Evolutionary conservation across 1,284 basidiomycete genomes (phyloP).

Genomic region (Xanthoconium separans): DNA sequence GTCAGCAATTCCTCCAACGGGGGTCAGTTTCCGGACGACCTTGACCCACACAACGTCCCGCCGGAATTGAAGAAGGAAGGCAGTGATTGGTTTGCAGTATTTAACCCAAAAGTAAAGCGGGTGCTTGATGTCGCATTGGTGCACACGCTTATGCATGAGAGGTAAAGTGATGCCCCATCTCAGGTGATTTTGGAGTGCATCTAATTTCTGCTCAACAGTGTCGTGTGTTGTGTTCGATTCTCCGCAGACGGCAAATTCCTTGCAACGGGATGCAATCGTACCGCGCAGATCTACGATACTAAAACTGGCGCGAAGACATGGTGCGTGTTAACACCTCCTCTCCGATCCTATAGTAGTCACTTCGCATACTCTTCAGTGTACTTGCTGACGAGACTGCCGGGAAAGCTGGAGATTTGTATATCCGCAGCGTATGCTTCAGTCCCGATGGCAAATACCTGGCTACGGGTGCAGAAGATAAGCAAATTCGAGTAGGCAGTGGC

Average conservation of each 20-base stretch:
- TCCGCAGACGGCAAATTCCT: conserved; percentile 78
- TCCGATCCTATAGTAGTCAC: conserved; percentile 10
- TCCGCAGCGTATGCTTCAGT: conserved; percentile 82
- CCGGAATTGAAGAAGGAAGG: conserved; percentile 76
- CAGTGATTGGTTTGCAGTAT: conserved; percentile 93
- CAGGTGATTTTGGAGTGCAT: neutral
- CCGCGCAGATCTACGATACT: conserved; percentile 75
- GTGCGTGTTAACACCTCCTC: conserved; percentile 33
- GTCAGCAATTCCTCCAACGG: conserved; percentile 30
- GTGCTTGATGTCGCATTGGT: conserved; percentile 86
- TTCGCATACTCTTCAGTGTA: conserved; percentile 44
- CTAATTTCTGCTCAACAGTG: conserved; percentile 39
- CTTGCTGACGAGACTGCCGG: conserved; percentile 67
- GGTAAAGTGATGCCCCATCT: conserved; percentile 47
- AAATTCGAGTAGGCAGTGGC: conserved; percentile 63
- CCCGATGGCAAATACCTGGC: conserved; percentile 81
- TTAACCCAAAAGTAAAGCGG: conserved; percentile 84
- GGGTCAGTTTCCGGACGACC: conserved; percentile 44
- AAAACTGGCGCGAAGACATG: conserved; percentile 67
- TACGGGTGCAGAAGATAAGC: conserved; percentile 83
- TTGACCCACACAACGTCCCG: conserved; percentile 48
- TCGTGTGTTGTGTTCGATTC: conserved; percentile 83
- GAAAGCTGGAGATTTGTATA: conserved; percentile 75
- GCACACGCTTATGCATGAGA: conserved; percentile 92
- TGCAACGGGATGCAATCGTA: conserved; percentile 78